Evolutionary conservation across 139 green algal genomes (phyloP).

Genomic region (Coccomyxa sp.): DNA sequence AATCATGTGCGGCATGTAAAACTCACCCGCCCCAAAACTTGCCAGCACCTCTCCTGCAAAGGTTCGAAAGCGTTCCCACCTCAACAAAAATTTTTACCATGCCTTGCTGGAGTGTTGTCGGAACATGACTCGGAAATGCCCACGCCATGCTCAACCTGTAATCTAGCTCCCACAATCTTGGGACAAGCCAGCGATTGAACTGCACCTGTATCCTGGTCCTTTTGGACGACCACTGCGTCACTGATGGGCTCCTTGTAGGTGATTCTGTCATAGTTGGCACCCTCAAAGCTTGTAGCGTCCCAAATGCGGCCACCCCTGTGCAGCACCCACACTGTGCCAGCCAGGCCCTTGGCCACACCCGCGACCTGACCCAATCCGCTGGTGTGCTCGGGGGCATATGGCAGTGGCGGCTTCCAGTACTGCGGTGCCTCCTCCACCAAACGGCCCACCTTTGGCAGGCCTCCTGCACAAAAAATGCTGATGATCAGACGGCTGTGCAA

Average conservation of each 20-base stretch:
- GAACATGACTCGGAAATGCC: too few species aligned
- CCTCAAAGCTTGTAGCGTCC: conserved; percentile 37
- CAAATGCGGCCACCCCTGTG: conserved; percentile 54
- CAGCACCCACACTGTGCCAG: conserved; percentile 66
- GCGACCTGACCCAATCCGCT: conserved; percentile 24
- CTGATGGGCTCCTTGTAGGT: conserved; percentile 33
- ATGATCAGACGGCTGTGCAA: too few species aligned
- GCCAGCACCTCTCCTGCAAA: conserved; percentile 18
- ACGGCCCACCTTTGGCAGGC: neutral
- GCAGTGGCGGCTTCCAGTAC: conserved; percentile 10
- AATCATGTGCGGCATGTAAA: conserved; percentile 83
- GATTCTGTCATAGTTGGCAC: conserved; percentile 13
- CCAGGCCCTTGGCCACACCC: conserved; percentile 26
- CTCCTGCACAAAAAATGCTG: neutral
- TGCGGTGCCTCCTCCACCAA: conserved; percentile 10
- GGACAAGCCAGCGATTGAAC: neutral
- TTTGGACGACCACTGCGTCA: conserved; percentile 38
- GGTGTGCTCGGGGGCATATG: neutral
- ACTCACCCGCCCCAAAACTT: conserved; percentile 42
- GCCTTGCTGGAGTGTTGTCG: too few species aligned
- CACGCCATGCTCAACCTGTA: too few species aligned
- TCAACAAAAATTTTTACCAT: neutral
- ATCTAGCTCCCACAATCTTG: neutral
- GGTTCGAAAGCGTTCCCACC: neutral
- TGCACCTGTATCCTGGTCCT: conserved; percentile 35